phyloP scores from a whole-genome alignment of 495 filamentous ascomycete genomes.

The Penicillium canariense region DNA sequence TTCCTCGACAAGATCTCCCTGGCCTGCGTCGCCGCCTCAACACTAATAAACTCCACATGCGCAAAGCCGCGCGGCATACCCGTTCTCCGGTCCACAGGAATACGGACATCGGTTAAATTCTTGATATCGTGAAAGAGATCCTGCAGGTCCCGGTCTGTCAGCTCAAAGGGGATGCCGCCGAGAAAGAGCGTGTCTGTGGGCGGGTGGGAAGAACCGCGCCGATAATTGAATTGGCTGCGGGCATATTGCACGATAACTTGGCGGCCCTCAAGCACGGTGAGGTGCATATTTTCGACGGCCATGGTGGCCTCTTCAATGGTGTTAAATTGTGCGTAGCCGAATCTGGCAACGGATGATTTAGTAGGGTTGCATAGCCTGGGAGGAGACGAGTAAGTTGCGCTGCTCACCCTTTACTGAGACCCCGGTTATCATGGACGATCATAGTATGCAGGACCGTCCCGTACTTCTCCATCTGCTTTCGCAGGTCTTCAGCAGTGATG shows the following conservation, averaged over 20 bases:
- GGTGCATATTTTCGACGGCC: constrained; percentile 65
- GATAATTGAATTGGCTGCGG: constrained; percentile 33
- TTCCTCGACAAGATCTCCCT: constrained; percentile 54
- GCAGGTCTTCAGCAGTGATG: constrained; percentile 67
- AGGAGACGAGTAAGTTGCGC: not conserved
- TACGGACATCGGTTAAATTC: constrained; percentile 76
- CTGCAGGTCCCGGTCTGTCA: constrained; percentile 85
- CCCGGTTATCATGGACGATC: constrained; percentile 67
- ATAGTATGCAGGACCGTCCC: constrained; percentile 55
- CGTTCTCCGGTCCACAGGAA: constrained; percentile 85
- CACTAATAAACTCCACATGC: constrained; percentile 79
- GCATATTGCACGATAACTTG: constrained; percentile 59
- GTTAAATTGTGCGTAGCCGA: constrained; percentile 72
- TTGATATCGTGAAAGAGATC: constrained; percentile 69
- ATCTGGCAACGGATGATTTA: constrained; percentile 49
- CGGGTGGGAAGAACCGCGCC: constrained; percentile 8
- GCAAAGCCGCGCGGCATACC: constrained; percentile 87
- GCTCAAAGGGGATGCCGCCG: constrained; percentile 86
- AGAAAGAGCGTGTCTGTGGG: constrained; percentile 74
- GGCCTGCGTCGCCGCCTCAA: constrained; percentile 58
- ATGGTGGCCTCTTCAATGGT: constrained; percentile 50
- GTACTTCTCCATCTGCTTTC: constrained; percentile 62
- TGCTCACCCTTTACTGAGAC: constrained; percentile 76
- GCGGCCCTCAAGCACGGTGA: constrained; percentile 77
- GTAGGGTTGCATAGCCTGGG: not conserved